Base-by-base conservation (phyloP, 192 early-diverging fungal genomes). In the Spinellus fusiger region DNA sequence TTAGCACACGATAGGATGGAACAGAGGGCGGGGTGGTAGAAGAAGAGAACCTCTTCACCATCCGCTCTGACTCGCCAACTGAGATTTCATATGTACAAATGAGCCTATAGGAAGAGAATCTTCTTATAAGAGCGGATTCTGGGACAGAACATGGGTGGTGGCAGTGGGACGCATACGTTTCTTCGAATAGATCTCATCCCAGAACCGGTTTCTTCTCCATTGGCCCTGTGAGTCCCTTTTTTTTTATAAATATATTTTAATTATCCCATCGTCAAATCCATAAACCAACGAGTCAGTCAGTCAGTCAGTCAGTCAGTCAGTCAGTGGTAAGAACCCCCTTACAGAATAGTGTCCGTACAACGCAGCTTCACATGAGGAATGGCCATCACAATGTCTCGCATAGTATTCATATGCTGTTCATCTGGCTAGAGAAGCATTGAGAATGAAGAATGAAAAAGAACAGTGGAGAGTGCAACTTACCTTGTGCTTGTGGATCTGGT, bases 361-460 rank as follows among this genome's bases (percentile, higher is more conserved):
- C 56, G 56, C 13, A 58, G 6, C 8, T 58, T 26, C 7, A 58
- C 56, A 4, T 58, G n/a, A 1, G 56, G 56, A n/a, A 58, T 38
- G 4, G 37, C 34, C 8, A 8, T 18, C 1, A 58, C 35, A n/a
- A 58, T 27, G 20, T 6, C 20, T 25, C 26, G 16, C 56, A 58
- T 58, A 0, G 34, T 26, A 44, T 40, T 35, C 35, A 18, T 46
- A 26, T 27, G 27, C 27, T 38, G 3, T 9, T 37, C 35, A 37
- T 37, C 35, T 37, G 35, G 5, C 35, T 37, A 37, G 7, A 37
- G 13, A 37, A n/a, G n/a, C n/a, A n/a, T n/a, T 13, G 35, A 37
- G 13, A n/a, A 27, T 26, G 27, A 12, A 27, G n/a, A 12, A 15
- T 32, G 16, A 22, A 54, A 5, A 25, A 16, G 16, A 27, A 15